Conservation (phyloP, 352 stramenopile genomes). For the Phytophthora melonis region DNA sequence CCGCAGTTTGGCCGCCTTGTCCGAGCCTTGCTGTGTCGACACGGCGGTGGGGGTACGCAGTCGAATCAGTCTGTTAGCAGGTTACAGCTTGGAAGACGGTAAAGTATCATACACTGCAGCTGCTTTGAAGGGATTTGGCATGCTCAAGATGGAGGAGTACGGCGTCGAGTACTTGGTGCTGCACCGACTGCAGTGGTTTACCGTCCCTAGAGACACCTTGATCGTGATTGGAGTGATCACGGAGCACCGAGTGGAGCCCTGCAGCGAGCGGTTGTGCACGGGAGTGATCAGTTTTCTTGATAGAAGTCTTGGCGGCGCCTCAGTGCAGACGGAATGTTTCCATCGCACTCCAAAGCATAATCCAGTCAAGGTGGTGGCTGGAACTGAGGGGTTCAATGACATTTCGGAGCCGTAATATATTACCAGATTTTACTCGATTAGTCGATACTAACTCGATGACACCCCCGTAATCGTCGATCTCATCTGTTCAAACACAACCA, state of each 20-base stretch:
- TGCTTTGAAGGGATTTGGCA: constrained; percentile 14
- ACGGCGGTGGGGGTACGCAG: constrained; percentile 3
- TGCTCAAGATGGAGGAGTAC: constrained; percentile 19
- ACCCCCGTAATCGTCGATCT: background rate
- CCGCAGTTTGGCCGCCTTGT: constrained; percentile 1
- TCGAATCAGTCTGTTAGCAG: constrained; percentile 5
- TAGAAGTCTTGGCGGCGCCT: background rate
- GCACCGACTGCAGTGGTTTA: constrained; percentile 20
- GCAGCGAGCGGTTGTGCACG: constrained; percentile 10
- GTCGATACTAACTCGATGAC: too few species aligned
- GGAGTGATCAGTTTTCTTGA: constrained; percentile 15
- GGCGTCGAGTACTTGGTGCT: constrained; percentile 14
- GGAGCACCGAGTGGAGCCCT: constrained; percentile 5
- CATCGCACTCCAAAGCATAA: background rate
- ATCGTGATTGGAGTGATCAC: constrained; percentile 9
- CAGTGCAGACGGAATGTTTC: background rate
- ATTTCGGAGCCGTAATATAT: constrained; percentile 2
- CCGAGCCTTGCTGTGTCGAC: constrained; percentile 15
- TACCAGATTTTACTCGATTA: background rate
- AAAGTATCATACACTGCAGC: constrained; percentile 12
- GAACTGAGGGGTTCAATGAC: constrained; percentile 1
- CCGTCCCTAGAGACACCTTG: constrained; percentile 15
- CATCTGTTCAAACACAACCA: background rate
- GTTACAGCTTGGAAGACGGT: constrained; percentile 4
- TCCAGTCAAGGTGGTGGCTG: constrained; percentile 1